Evolutionary conservation across 495 filamentous ascomycete genomes (phyloP), one percentile per base, ranked within the genome.

Genomic region (Aspergillus mulundensis): DNA sequence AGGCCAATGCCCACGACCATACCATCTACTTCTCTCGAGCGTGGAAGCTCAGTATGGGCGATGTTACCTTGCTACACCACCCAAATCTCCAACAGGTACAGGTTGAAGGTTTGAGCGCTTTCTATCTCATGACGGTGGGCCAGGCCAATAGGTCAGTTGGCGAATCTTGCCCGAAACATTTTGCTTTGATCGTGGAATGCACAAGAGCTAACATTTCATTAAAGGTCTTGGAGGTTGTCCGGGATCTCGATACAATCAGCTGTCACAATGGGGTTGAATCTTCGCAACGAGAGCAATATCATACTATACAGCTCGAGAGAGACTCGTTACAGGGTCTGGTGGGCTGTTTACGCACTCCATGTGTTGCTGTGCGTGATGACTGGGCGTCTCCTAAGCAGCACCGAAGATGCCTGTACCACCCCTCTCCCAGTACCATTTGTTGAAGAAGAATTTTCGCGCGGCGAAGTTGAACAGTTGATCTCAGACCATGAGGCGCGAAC

Each of bases 321-420:
- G 44, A 68, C 63, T 41, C 67, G 71, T 14, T 74, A 72, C 48
- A 61, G 70, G 19, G 66, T 72, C 14, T 76, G 73, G 72, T 76
- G 83, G 80, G 77, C 83, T 6, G 50, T 88, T 3, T 84, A 82
- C 54, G 73, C 73, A n/a, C 63, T 87, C 20, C 85, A 87, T 54
- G 75, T 77, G 19, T 59, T 72, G 16, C 71, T 87, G 11, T 77
- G 74, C 58, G 74, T 79, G 39, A 83, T 85, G 66, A 86, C 81
- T 23, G 85, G 85, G 1, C 79, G 85, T 18, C 81, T 83, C 3
- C 78, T 74, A 16, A 78, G 71, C 54, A 79, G 81, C 41, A 70
- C 68, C 16, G 72, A 79, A 38, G 70, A 66, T 28, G 77, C 81
- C 61, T 84, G 79, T 61, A 81, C 81, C 25, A 78, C 78, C 0